Evolutionary conservation across 176 grass and related monocot species (phyloP), one percentile per base, ranked within the genome.

Genomic region (Oryza officinalis): DNA sequence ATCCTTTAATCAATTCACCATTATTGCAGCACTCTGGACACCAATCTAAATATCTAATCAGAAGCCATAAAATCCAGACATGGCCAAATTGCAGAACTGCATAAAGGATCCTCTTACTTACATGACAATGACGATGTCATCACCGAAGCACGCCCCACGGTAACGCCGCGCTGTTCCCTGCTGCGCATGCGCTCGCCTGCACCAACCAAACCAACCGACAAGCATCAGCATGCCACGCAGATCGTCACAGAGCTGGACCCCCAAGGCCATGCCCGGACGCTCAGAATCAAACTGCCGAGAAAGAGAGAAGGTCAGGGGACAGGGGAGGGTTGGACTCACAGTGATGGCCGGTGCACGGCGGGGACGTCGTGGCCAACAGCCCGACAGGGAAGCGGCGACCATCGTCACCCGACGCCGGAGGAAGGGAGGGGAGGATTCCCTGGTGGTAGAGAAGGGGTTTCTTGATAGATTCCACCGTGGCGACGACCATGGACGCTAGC

Each of bases 111-210:
- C 44, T 44, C 33, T 44, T 27, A 83, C 91, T 95, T 87, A 98
- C 96, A 91, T 93, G 63, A 98, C 96, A 79, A 98, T 92, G 84
- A 98, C 96, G 71, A 98, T 83, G 83, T 98, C 91, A 30, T 98
- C 93, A 25, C 82, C 93, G 66, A 93, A 95, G 85, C 73, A 88
- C 18, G 89, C 49, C 49, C 5, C 89, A 73, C 83, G 88, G 63
- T 92, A 73, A 93, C 78, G 84, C 81, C 14, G 83, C 79, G 59
- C 81, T 85, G 76, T 87, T 90, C 76, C 86, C 85, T 50, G 95
- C 90, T 68, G 91, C 88, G 71, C 91, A 98, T 63, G 67, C 76
- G 54, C 85, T 88, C 28, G 89, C 80, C 96, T 98, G 84, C 8
- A 74, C 49, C 15, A 76, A 54, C 15, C 10, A 20, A 8, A 41